phyloP scores from a whole-genome alignment of 2,329 filamentous ascomycete genomes.

The Alternaria ventricosa region DNA sequence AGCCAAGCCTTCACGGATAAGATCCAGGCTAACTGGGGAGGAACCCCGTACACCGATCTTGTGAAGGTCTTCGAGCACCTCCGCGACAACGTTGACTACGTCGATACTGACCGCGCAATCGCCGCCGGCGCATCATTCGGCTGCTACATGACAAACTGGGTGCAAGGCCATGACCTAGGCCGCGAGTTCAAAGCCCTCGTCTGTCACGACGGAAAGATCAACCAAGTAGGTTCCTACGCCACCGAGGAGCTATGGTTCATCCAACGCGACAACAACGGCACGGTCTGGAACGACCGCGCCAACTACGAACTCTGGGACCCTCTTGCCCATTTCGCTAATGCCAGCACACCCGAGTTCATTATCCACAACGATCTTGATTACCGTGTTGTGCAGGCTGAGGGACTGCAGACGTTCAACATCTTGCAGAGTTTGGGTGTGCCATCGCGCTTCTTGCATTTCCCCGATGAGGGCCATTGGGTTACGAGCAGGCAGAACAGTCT shows the following conservation, averaged over 20 bases:
- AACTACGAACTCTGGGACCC: slow-evolving; percentile 66
- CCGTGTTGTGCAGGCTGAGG: slow-evolving; percentile 83
- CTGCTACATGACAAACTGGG: slow-evolving; percentile 70
- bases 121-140: slow-evolving; percentile 69
- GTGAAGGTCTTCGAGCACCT: slow-evolving; percentile 80
- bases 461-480: slow-evolving; percentile 82
- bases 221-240: slow-evolving; percentile 56
- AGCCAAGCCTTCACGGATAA: slow-evolving; percentile 78
- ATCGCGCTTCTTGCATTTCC: slow-evolving; percentile 79
- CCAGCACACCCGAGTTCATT: slow-evolving; percentile 85
- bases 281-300: slow-evolving; percentile 48
- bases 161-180: slow-evolving; percentile 83
- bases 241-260: slow-evolving; percentile 62
- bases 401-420: slow-evolving; percentile 83
- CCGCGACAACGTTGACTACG: slow-evolving; percentile 67
- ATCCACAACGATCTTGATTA: slow-evolving; percentile 92
- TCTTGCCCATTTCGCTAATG: slow-evolving; percentile 66
- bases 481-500: slow-evolving; percentile 88
- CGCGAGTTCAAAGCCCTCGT: slow-evolving; percentile 87
- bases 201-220: slow-evolving; percentile 85
- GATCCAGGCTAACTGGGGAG: slow-evolving; percentile 83
- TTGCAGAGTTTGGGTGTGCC: slow-evolving; percentile 77
- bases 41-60: slow-evolving; percentile 81
- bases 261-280: slow-evolving; percentile 53
- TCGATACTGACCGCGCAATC: slow-evolving; percentile 74